These are phyloP conservation scores for Rhodofomes roseus DNA, from an alignment of 1,284 basidiomycete species.

Conservation along the genomic window DNA sequence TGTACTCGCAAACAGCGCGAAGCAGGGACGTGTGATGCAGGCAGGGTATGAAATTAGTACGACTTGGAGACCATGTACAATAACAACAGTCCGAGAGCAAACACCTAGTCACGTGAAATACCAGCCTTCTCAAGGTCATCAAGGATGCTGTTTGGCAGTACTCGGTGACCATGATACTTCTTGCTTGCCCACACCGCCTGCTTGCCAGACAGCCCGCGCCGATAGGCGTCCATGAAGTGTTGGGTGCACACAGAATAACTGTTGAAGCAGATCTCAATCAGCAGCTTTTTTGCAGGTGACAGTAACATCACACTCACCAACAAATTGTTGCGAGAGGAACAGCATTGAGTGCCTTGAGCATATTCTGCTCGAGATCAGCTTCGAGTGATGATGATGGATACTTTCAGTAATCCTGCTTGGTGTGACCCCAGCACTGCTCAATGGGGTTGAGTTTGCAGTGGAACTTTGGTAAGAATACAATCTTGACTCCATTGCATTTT, in stretches of 20 bases:
- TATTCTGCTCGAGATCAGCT: conserved; percentile 12
- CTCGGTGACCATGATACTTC: conserved; percentile 13
- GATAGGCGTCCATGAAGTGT: conserved; percentile 18
- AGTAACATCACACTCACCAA: not conserved
- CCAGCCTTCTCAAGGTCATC: conserved; percentile 2
- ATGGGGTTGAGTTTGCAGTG: conserved; percentile 20
- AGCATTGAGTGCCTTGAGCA: conserved; percentile 2
- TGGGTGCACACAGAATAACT: conserved; percentile 13
- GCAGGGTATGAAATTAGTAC: too few relatives aligned
- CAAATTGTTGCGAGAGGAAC: conserved; percentile 5
- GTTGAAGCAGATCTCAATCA: not conserved
- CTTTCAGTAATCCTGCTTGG: conserved; percentile 13
- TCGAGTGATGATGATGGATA: conserved; percentile 3
- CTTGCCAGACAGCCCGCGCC: conserved; percentile 12
- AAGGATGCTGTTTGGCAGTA: not conserved
- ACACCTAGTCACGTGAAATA: not conserved
- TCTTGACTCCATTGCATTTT: not conserved
- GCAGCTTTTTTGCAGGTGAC: too few relatives aligned
- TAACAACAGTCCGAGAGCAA: not conserved
- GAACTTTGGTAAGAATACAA: conserved; percentile 17
- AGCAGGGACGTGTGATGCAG: not conserved
- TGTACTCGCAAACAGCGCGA: not conserved
- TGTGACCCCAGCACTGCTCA: conserved; percentile 20
- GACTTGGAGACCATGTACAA: not conserved
- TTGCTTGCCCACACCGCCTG: conserved; percentile 22